Evolutionary conservation across 2,329 filamentous ascomycete genomes (phyloP), one percentile per base, ranked within the genome.

Genomic region (Trichoderma afroharzianum): DNA sequence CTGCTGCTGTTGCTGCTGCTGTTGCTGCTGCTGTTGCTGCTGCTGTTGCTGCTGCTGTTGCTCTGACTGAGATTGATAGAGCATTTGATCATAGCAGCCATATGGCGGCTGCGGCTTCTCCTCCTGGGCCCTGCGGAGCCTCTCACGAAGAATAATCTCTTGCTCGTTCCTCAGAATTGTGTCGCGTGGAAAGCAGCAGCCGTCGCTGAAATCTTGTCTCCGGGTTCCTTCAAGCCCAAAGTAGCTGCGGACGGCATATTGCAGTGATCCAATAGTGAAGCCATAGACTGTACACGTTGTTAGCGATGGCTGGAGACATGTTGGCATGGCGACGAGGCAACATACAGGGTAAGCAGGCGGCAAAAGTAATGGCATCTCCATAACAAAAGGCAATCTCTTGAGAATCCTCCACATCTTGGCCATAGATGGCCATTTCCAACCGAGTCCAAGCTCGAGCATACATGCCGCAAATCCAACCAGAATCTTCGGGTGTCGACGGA

Each of bases 91-190:
- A 32, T 57, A 58, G 6, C 58, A 63, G 18, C 39, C 32, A 36
- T 64, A 67, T 53, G 69, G 30, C 3, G 50, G 36, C 15, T 32
- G 50, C 39, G 32, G 24, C 21, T 53, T 21, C 15, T 14, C 39
- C 32, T 36, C 18, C 55, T 36, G 6, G 28, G 62, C 72, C 8
- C 71, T 72, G 55, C 72, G 68, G 6, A 28, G 68, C 9, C 63
- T 75, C 61, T 81, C 76, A 32, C 81, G 79, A 26, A 76, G 32
- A 0, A 77, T 63, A 33, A 82, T 80, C 70, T 82, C 81, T 12
- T 78, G 73, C 47, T 82, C 79, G 33, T 75, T 77, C 4, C 76
- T 75, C 5, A 76, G 70, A 28, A 82, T 73, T 15, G 79, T 76
- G 1, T 68, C 14, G 53, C 71, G 75, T 5, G 81, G 80, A 55